Evolutionary conservation across 208 protist species (phyloP).

Genomic region (Trypanosoma scelopori): DNA sequence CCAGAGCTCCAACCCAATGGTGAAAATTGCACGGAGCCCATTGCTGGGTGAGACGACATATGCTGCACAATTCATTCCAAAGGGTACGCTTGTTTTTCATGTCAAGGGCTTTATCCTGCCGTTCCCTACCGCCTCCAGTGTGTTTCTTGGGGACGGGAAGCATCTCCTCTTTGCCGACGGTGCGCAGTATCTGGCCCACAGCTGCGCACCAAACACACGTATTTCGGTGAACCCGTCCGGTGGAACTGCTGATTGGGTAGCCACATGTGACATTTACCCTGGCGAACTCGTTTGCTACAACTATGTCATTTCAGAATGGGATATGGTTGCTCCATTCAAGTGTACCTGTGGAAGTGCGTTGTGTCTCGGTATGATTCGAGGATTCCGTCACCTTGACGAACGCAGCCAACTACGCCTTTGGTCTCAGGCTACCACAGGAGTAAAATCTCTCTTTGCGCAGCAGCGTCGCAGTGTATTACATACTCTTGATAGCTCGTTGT

Average conservation of each 20-base stretch:
- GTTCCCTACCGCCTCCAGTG: slow-evolving; percentile 83
- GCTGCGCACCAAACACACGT: slow-evolving; percentile 76
- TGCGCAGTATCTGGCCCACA: slow-evolving; percentile 81
- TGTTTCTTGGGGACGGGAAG: slow-evolving; percentile 75
- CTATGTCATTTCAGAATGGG: slow-evolving; percentile 89
- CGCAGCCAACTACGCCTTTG: slow-evolving; percentile 61
- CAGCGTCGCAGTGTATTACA: slow-evolving; percentile 49
- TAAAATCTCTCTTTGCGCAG: slow-evolving; percentile 54
- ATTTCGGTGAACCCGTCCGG: slow-evolving; percentile 67
- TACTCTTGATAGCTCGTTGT: slow-evolving; percentile 53
- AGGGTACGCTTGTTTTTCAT: slow-evolving; percentile 64
- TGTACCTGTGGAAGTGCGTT: slow-evolving; percentile 58
- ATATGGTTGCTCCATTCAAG: slow-evolving; percentile 78
- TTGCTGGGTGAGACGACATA: slow-evolving; percentile 66
- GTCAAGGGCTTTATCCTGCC: slow-evolving; percentile 72
- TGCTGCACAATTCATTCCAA: slow-evolving; percentile 48
- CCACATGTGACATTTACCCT: slow-evolving; percentile 52
- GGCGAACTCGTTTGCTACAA: slow-evolving; percentile 82
- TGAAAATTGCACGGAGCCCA: slow-evolving; percentile 36
- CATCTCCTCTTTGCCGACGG: slow-evolving; percentile 77
- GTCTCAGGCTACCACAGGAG: slow-evolving; percentile 48
- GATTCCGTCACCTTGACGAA: slow-evolving; percentile 60
- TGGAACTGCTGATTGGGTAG: slow-evolving; percentile 64
- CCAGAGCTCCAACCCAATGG: slow-evolving; percentile 37
- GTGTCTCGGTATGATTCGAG: slow-evolving; percentile 66